Evolutionary conservation across 129 eudicot species (phyloP), one percentile per base, ranked within the genome.

Genomic region (Calendula officinalis): DNA sequence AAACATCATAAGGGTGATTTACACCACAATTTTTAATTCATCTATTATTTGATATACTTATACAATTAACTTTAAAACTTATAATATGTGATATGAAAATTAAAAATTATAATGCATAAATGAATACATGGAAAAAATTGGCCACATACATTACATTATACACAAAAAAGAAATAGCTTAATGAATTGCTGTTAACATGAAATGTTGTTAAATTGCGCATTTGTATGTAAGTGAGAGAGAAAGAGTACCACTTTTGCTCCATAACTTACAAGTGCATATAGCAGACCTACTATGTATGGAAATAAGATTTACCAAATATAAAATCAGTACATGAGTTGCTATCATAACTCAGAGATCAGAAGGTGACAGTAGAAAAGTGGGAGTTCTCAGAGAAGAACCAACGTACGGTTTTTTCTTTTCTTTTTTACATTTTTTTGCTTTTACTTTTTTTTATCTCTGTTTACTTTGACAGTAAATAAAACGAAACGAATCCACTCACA

Each of bases 1-100:
- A 75, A 16, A 60, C 42, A 70, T 81, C 68, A 81, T 60, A 60
- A n/a, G n/a, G n/a, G n/a, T n/a, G n/a, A n/a, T n/a, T n/a, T n/a
- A n/a, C n/a, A n/a, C n/a, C n/a, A n/a, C n/a, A n/a, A n/a, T n/a
- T n/a, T n/a, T n/a, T n/a, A n/a, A n/a, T n/a, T n/a, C n/a, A n/a
- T n/a, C n/a, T n/a, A n/a, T n/a, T n/a, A n/a, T n/a, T n/a, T n/a
- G n/a, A n/a, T n/a, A n/a, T n/a, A n/a, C n/a, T n/a, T n/a, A n/a
- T n/a, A n/a, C n/a, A n/a, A n/a, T n/a, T n/a, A n/a, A n/a, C n/a
- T n/a, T n/a, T n/a, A n/a, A n/a, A n/a, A n/a, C n/a, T n/a, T n/a
- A n/a, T n/a, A n/a, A n/a, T n/a, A n/a, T n/a, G n/a, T n/a, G n/a
- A n/a, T n/a, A n/a, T n/a, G n/a, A n/a, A n/a, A n/a, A n/a, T n/a